These are phyloP conservation scores for Polymyxa betae DNA, from an alignment of 208 protist species.

Conservation along the genomic window DNA sequence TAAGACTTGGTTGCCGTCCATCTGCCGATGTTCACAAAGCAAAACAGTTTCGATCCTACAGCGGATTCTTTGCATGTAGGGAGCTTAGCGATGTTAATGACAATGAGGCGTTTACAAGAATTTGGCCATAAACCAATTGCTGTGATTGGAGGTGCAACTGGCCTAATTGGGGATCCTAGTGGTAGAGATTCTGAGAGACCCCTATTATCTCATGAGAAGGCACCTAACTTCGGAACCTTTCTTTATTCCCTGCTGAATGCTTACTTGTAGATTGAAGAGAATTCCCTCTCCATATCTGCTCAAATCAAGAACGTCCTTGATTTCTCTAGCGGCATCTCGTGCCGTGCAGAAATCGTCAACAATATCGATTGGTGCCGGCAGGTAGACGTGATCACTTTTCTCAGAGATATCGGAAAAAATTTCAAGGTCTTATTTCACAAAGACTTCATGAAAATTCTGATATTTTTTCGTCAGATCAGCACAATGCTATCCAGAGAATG, in stretches of 20 bases:
- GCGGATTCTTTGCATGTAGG: slow-evolving; percentile 8
- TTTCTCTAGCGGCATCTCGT: neutral
- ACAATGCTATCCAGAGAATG: neutral
- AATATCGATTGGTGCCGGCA: neutral
- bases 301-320: neutral
- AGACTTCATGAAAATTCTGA: neutral
- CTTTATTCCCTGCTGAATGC: too few relatives aligned
- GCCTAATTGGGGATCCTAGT: slow-evolving; percentile 20
- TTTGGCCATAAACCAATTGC: neutral
- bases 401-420: neutral
- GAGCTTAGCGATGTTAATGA: neutral
- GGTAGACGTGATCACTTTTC: neutral
- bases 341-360: neutral
- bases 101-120: slow-evolving; percentile 31
- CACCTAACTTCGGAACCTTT: too few relatives aligned
- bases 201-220: neutral
- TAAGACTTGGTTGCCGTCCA: neutral
- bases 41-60: slow-evolving; percentile 9
- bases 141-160: slow-evolving; percentile 13
- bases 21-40: neutral
- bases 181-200: neutral
- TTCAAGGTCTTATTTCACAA: neutral
- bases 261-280: neutral
- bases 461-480: neutral
- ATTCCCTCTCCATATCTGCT: neutral